Conservation (phyloP, 768 basidiomycete species). For the Tricholoma bakamatsutake region DNA sequence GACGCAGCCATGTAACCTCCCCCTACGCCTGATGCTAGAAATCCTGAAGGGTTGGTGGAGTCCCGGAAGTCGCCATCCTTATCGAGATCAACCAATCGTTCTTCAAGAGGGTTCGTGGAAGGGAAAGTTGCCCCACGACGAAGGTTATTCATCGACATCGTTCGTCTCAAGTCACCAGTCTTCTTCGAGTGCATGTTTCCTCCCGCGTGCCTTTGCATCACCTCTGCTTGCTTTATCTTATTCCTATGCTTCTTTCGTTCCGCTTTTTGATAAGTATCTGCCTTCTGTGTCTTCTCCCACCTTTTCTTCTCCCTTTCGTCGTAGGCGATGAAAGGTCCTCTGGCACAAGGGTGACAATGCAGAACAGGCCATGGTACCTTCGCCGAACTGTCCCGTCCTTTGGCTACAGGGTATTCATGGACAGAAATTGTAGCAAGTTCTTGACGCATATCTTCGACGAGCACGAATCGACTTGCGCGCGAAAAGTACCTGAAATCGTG, state of each 20-base stretch:
- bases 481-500: slow-evolving; percentile 87
- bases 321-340: slow-evolving; percentile 71
- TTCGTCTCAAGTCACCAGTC: slow-evolving; percentile 59
- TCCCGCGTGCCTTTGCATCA: slow-evolving; percentile 33
- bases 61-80: slow-evolving; percentile 41
- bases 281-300: slow-evolving; percentile 53
- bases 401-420: slow-evolving; percentile 68
- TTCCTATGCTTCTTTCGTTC: slow-evolving; percentile 30
- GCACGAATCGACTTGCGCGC: slow-evolving; percentile 67
- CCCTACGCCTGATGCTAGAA: slow-evolving; percentile 45
- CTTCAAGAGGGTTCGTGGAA: slow-evolving; percentile 13
- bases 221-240: slow-evolving; percentile 26
- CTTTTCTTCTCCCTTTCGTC: slow-evolving; percentile 68
- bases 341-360: slow-evolving; percentile 66
- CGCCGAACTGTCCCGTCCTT: slow-evolving; percentile 44
- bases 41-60: slow-evolving; percentile 67
- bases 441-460: slow-evolving; percentile 86
- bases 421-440: slow-evolving; percentile 81
- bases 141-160: slow-evolving; percentile 74
- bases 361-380: slow-evolving; percentile 78
- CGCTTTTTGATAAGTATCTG: slow-evolving; percentile 39
- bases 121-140: slow-evolving; percentile 43
- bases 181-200: slow-evolving; percentile 24
- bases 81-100: slow-evolving; percentile 32
- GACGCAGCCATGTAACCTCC: slow-evolving; percentile 81